A percentile compares a stretch with the other conserved stretches of the same genome.
Conservation (phyloP, 2,329 filamentous ascomycete species). For the Botryotinia calthae region DNA sequence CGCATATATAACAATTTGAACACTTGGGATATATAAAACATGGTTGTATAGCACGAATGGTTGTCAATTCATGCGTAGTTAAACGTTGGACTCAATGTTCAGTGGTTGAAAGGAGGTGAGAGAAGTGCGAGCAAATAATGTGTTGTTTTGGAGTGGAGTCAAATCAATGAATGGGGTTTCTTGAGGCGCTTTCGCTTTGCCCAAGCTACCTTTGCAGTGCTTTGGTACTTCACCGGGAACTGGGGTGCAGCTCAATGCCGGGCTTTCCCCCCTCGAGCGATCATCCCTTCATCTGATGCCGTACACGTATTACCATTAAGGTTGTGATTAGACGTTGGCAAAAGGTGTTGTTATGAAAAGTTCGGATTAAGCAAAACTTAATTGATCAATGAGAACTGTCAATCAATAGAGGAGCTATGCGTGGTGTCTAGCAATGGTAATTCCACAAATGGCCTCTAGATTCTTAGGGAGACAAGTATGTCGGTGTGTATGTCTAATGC, state of each 20-base stretch:
- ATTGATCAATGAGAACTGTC: background rate
- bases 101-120: slow-evolving; percentile 9
- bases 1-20: background rate
- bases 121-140: background rate
- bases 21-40: slow-evolving; percentile 27
- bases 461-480: background rate
- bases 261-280: background rate
- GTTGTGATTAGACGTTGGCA: background rate
- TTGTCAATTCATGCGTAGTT: slow-evolving; percentile 54
- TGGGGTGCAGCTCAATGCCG: slow-evolving; percentile 3
- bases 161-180: background rate
- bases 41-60: slow-evolving; percentile 44
- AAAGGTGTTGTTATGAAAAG: background rate
- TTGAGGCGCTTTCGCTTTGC: background rate
- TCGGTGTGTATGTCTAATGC: background rate
- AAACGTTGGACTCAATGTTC: slow-evolving; percentile 40
- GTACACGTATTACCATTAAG: background rate
- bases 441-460: background rate
- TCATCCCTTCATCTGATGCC: slow-evolving; percentile 24
- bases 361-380: background rate
- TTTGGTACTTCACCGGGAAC: slow-evolving; percentile 8
- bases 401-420: background rate
- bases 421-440: too few species aligned
- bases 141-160: slow-evolving; percentile 7
- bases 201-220: background rate